Evolutionary conservation across 345 rosid species (phyloP).

Genomic region (Gynandropsis gynandra): DNA sequence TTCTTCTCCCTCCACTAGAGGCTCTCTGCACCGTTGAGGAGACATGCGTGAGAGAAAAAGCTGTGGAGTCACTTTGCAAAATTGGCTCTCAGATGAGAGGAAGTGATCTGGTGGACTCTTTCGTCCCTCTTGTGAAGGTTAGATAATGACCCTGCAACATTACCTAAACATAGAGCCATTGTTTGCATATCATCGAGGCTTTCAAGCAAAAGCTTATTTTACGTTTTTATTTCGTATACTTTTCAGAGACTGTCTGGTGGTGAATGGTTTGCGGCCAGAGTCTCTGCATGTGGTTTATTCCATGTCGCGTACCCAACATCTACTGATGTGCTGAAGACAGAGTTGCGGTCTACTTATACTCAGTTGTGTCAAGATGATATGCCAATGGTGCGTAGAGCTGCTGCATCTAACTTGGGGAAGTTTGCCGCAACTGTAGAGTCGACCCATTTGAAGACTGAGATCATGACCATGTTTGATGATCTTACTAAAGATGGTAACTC

Average conservation of each 20-base stretch:
- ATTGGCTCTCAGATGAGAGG: conserved; percentile 92
- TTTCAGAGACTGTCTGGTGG: conserved; percentile 85
- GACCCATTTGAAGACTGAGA: conserved; percentile 62
- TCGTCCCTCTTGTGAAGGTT: conserved; percentile 86
- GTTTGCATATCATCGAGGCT: neutral
- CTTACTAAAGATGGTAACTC: conserved; percentile 90
- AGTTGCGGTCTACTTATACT: conserved; percentile 59
- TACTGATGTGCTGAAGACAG: conserved; percentile 63
- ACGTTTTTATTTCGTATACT: neutral
- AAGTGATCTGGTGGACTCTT: conserved; percentile 62
- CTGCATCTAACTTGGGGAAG: conserved; percentile 87
- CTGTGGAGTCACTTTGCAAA: conserved; percentile 75
- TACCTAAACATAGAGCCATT: neutral
- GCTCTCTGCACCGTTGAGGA: conserved; percentile 87
- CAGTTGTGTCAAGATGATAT: conserved; percentile 93
- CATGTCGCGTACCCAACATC: conserved; percentile 88
- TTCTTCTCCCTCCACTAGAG: conserved; percentile 73
- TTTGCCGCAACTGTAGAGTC: conserved; percentile 91
- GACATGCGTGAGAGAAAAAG: conserved; percentile 87
- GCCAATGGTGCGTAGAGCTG: conserved; percentile 99
- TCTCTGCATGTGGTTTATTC: conserved; percentile 84
- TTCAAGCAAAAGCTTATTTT: neutral
- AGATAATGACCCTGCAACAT: conserved; percentile 4
- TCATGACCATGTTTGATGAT: conserved; percentile 85
- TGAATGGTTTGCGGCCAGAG: conserved; percentile 97